Evolutionary conservation across 2,329 filamentous ascomycete genomes (phyloP), one percentile per base, ranked within the genome.

Genomic region (Phaeoacremonium minimum): DNA sequence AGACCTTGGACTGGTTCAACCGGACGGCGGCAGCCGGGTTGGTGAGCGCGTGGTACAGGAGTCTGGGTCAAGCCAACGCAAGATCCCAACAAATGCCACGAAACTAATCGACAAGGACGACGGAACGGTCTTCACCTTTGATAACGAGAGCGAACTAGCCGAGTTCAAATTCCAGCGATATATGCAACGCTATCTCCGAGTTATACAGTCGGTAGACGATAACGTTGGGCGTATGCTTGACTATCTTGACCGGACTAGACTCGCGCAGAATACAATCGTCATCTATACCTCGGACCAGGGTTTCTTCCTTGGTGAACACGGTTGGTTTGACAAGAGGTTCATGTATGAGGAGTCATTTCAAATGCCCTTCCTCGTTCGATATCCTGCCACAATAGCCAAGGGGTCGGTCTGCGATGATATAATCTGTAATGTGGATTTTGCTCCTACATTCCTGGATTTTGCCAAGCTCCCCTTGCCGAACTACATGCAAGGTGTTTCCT

Each of bases 311-410:
- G 71, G 71, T 7, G 72, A 76, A 40, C 73, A 76, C 41, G 71
- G 72, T 36, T 76, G 71, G 71, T 75, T 75, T 45, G 73, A 75
- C 49, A 76, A 76, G 52, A 64, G 72, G 4, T 75, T 76, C 50
- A 75, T 76, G 66, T 76, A 76, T 50, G 71, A 77, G 42, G 69
- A 76, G 49, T 64, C 57, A 12, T 75, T 76, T 53, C 71, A 75
- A 50, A 75, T 76, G 72, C 71, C 72, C 0, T 71, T 75, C 32
- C 47, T 75, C 4, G 57, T 71, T 7, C 61, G 66, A 0, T 71
- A 69, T 32, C 71, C 72, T 0, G 41, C 34, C 0, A 58, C 59
- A 34, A 71, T 75, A 37, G 30, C 36, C 2, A 38, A 63, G 0
- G 58, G 60, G 1, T 55, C 51, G 0, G 51, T 71, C 0, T 69